Evolutionary conservation across 78 protist species (phyloP).

Genomic region (Dictyostelium purpureum): DNA sequence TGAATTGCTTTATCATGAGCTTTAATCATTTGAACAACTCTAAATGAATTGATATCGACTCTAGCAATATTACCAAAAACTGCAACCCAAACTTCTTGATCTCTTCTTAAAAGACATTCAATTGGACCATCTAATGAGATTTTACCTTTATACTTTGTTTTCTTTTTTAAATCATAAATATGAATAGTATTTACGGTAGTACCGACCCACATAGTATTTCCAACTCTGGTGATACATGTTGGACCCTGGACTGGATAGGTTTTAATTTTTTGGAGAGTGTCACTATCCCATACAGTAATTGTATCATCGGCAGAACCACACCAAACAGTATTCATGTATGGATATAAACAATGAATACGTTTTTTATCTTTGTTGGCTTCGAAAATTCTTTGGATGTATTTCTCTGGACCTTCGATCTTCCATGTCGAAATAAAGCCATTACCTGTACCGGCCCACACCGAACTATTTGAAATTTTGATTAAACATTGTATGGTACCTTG

Average conservation of each 20-base stretch:
- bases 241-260: slow-evolving; percentile 44
- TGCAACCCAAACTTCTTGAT: slow-evolving; percentile 76
- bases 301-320: slow-evolving; percentile 66
- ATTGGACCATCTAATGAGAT: slow-evolving; percentile 43
- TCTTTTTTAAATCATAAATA: slow-evolving; percentile 52
- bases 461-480: background rate
- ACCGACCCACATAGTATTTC: slow-evolving; percentile 72
- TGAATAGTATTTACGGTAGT: slow-evolving; percentile 38
- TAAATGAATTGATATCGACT: slow-evolving; percentile 37
- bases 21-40: slow-evolving; percentile 61
- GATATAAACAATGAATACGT: slow-evolving; percentile 61
- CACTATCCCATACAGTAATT: slow-evolving; percentile 29
- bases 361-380: slow-evolving; percentile 24
- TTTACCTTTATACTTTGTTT: slow-evolving; percentile 38
- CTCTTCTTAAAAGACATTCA: slow-evolving; percentile 30
- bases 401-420: slow-evolving; percentile 49
- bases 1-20: slow-evolving; percentile 68
- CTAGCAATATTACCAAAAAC: slow-evolving; percentile 28
- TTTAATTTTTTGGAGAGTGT: slow-evolving; percentile 27
- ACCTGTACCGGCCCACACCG: slow-evolving; percentile 62
- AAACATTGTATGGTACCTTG: slow-evolving; percentile 71
- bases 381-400: slow-evolving; percentile 9
- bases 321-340: slow-evolving; percentile 65
- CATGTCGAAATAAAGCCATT: slow-evolving; percentile 22
- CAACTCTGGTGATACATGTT: slow-evolving; percentile 46